These are phyloP conservation scores for Vaccinium myrtillus DNA, from an alignment of 148 eudicot species.

Conservation along the genomic window DNA sequence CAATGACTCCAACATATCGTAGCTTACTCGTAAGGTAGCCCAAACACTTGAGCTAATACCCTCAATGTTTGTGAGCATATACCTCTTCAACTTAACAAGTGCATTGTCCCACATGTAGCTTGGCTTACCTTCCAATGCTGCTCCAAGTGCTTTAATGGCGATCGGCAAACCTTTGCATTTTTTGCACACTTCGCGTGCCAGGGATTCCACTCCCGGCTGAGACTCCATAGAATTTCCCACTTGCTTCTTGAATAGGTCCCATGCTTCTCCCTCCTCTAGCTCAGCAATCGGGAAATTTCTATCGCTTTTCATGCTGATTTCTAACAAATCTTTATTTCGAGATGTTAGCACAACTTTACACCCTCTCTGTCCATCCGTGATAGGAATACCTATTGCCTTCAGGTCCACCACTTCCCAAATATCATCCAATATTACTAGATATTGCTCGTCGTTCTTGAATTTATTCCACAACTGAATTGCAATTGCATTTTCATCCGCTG, in stretches of 20 bases:
- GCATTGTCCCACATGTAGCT: background rate
- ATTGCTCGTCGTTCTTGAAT: background rate
- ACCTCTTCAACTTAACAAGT: background rate
- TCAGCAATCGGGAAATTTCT: background rate
- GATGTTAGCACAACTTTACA: constrained; percentile 23
- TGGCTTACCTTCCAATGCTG: background rate
- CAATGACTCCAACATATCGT: background rate
- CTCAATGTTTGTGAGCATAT: background rate
- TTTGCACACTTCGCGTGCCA: background rate
- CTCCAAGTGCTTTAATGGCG: constrained; percentile 14
- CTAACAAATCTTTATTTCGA: background rate
- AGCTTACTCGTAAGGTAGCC: constrained; percentile 6
- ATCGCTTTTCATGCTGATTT: background rate
- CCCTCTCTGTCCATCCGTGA: background rate
- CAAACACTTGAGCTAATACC: background rate
- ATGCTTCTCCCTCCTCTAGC: background rate
- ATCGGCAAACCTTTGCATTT: constrained; percentile 21
- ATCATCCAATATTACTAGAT: constrained; percentile 22
- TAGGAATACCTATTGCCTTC: constrained; percentile 19
- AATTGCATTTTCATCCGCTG: background rate
- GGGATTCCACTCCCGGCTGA: background rate
- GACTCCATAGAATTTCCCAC: background rate
- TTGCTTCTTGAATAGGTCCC: background rate
- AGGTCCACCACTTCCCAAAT: constrained; percentile 15
- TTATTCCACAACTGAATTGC: background rate